These are phyloP conservation scores for Oryza brachyantha DNA, from an alignment of 176 grass and related monocot species.

Conservation along the genomic window DNA sequence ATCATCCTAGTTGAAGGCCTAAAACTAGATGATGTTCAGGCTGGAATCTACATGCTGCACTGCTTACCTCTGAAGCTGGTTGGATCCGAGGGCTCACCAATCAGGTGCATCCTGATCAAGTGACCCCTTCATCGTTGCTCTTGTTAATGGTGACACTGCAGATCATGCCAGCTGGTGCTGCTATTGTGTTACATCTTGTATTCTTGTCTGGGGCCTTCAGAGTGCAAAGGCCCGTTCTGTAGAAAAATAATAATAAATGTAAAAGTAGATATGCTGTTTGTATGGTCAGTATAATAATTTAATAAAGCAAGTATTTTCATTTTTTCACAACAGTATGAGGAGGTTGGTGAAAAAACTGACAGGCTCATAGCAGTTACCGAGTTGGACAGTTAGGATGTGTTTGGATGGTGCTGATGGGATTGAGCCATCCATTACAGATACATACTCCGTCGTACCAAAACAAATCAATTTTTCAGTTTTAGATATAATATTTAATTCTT, in stretches of 20 bases:
- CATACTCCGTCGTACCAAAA: no score
- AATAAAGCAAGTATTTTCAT: conserved; percentile 12
- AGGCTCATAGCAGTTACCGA: background rate
- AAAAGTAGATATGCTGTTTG: background rate
- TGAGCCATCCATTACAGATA: no score
- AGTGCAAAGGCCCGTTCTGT: background rate
- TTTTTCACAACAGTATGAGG: background rate
- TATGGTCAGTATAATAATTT: conserved; percentile 1
- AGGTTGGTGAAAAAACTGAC: background rate
- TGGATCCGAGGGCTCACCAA: conserved; percentile 63
- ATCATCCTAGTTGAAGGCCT: conserved; percentile 78
- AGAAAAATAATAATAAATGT: background rate
- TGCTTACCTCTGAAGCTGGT: conserved; percentile 77
- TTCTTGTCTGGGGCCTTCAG: background rate
- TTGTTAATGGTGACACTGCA: background rate
- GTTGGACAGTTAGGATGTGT: no score
- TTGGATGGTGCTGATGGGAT: no score
- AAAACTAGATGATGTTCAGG: conserved; percentile 59
- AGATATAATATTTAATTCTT: no score
- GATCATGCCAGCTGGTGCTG: background rate
- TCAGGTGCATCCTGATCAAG: conserved; percentile 85
- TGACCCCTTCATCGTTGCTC: conserved; percentile 19
- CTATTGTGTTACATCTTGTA: background rate
- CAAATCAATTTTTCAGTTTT: no score
- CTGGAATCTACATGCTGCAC: conserved; percentile 70